Percentiles rank a stretch among this genome's conserved stretches.
These are phyloP conservation scores for Nicotiana noctiflora DNA, from an alignment of 257 asterid genomes.

Conservation along the genomic window DNA sequence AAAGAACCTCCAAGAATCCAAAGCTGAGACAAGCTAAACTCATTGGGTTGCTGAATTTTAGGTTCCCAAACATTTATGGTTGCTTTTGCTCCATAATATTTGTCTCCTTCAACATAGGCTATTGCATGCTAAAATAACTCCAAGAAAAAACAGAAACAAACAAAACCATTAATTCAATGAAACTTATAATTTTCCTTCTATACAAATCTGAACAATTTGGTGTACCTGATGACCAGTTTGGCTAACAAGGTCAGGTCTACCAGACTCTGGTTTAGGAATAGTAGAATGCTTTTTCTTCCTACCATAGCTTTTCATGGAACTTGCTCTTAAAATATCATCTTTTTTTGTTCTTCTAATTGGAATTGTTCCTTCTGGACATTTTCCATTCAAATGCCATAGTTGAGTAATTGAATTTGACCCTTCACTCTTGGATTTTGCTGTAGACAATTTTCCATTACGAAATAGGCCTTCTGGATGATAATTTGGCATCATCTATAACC, in stretches of 20 bases:
- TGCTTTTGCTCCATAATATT: constrained; percentile 83
- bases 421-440: constrained; percentile 5
- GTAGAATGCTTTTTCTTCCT: constrained; percentile 40
- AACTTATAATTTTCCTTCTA: not conserved
- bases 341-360: constrained; percentile 70
- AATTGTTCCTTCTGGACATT: constrained; percentile 66
- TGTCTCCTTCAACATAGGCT: constrained; percentile 71
- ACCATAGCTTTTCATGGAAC: constrained; percentile 51
- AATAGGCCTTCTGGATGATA: constrained; percentile 61
- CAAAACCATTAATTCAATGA: constrained; percentile 13
- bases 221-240: constrained; percentile 84
- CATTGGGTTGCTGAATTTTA: constrained; percentile 66
- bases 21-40: constrained; percentile 76
- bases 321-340: constrained; percentile 63
- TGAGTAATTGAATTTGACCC: constrained; percentile 38
- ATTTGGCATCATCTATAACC: constrained; percentile 65
- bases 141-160: constrained; percentile 33
- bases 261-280: constrained; percentile 42
- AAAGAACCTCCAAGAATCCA: constrained; percentile 86
- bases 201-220: not conserved
- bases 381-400: constrained; percentile 70
- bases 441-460: constrained; percentile 26
- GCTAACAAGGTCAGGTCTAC: constrained; percentile 44
- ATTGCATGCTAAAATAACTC: constrained; percentile 74
- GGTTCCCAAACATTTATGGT: constrained; percentile 87